phyloP scores from a whole-genome alignment of 163 green algal species.

The Scenedesmus sp. region DNA sequence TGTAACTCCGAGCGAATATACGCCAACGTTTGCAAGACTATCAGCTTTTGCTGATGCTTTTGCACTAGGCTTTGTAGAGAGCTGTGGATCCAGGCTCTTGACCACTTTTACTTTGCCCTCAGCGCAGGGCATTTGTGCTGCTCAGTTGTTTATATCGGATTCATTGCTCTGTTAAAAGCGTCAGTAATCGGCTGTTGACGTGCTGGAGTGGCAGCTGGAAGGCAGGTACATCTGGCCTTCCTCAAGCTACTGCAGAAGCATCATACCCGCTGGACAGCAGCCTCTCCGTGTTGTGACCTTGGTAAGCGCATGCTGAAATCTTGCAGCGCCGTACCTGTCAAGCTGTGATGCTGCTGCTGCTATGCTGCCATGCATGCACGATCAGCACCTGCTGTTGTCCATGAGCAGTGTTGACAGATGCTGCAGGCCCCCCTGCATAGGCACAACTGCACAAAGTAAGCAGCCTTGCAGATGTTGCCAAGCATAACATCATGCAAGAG shows the following conservation, averaged over 20 bases:
- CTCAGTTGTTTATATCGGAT: not conserved
- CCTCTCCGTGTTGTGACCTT: not conserved
- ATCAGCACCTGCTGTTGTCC: not conserved
- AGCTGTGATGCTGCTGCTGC: not conserved
- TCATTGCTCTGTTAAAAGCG: not conserved
- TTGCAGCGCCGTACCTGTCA: not conserved
- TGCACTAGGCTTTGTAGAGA: not conserved
- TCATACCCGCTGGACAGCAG: not conserved
- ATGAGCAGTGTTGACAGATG: not conserved
- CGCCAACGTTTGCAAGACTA: not conserved
- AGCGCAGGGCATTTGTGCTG: not conserved
- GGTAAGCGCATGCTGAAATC: not conserved
- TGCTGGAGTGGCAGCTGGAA: not conserved
- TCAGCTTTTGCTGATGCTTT: too few relatives aligned
- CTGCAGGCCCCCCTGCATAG: not conserved
- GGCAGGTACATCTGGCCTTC: not conserved
- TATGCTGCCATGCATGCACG: not conserved
- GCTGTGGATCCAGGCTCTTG: not conserved
- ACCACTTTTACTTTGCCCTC: not conserved
- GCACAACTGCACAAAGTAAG: not conserved
- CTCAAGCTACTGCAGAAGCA: not conserved
- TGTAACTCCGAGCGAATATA: not conserved
- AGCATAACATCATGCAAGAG: too few relatives aligned
- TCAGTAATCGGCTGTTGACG: not conserved
- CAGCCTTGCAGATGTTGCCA: not conserved